These are phyloP conservation scores for Alternaria triticina DNA, from an alignment of 2,329 filamentous ascomycete species.

Conservation along the genomic window DNA sequence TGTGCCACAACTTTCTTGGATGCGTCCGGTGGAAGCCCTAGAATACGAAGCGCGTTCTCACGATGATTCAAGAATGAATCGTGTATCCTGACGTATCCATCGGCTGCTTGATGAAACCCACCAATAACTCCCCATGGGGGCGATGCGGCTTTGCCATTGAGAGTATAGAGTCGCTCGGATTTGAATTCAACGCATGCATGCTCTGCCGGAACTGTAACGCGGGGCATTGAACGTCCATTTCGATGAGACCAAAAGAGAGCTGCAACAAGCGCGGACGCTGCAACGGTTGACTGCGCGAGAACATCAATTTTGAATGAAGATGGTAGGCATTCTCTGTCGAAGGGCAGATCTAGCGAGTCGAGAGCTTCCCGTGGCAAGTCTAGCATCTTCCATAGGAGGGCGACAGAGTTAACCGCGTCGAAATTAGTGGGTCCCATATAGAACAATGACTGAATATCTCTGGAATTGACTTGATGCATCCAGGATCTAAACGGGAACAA, in stretches of 20 bases:
- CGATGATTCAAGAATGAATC: conserved; percentile 62
- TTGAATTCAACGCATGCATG: conserved; percentile 62
- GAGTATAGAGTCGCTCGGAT: conserved; percentile 58
- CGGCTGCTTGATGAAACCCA: conserved; percentile 58
- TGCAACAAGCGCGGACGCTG: conserved; percentile 58
- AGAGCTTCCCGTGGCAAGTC: conserved; percentile 31
- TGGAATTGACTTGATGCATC: not conserved
- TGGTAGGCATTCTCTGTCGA: conserved; percentile 42
- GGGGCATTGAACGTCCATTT: conserved; percentile 37
- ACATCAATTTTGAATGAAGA: conserved; percentile 63
- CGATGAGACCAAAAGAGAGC: conserved; percentile 53
- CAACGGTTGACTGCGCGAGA: conserved; percentile 61
- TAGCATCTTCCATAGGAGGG: conserved; percentile 38
- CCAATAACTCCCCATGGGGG: conserved; percentile 55
- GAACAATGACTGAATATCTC: not conserved
- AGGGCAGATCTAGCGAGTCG: conserved; percentile 24
- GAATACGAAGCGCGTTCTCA: conserved; percentile 51
- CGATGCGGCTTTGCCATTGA: conserved; percentile 48
- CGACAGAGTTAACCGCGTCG: conserved; percentile 32
- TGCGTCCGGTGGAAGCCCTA: conserved; percentile 48
- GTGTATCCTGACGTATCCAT: conserved; percentile 63
- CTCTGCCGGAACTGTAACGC: conserved; percentile 52
- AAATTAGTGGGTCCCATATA: conserved; percentile 32
- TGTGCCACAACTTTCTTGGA: conserved; percentile 50
- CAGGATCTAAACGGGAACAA: not conserved